These are phyloP conservation scores for Wickerhamomyces alni DNA, from an alignment of 805 yeast species.

Conservation along the genomic window DNA sequence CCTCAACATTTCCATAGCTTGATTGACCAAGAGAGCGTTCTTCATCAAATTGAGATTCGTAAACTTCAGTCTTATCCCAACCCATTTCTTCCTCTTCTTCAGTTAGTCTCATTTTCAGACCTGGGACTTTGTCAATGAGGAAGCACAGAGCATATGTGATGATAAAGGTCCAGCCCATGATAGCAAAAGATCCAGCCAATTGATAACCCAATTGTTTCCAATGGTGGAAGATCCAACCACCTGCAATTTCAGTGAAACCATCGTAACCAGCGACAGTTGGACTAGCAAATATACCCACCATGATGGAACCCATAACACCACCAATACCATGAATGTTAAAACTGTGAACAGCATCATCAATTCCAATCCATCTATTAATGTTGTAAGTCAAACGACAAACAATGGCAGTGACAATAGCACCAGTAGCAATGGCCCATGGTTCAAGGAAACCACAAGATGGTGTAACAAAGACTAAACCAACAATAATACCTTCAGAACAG, in stretches of 20 bases:
- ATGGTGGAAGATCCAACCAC: slow-evolving; percentile 88
- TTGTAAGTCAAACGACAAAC: slow-evolving; percentile 85
- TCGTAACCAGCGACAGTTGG: slow-evolving; percentile 79
- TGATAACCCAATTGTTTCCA: slow-evolving; percentile 87
- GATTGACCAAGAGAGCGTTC: background rate
- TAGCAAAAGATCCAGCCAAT: slow-evolving; percentile 43
- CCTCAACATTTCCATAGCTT: too few relatives aligned
- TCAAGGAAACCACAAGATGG: slow-evolving; percentile 91
- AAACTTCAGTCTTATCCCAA: slow-evolving; percentile 5
- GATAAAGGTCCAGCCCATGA: slow-evolving; percentile 34
- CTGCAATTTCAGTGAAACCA: slow-evolving; percentile 69
- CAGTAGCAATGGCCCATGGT: slow-evolving; percentile 82
- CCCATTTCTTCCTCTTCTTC: slow-evolving; percentile 42
- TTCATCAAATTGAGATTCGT: background rate
- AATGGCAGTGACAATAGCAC: slow-evolving; percentile 73
- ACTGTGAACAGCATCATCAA: slow-evolving; percentile 90
- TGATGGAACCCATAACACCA: slow-evolving; percentile 80
- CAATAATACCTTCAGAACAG: slow-evolving; percentile 87
- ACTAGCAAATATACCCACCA: slow-evolving; percentile 62
- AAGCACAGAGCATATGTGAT: slow-evolving; percentile 35
- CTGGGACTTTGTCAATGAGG: slow-evolving; percentile 41
- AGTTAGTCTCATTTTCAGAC: slow-evolving; percentile 34
- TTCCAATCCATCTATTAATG: slow-evolving; percentile 65
- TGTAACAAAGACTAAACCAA: slow-evolving; percentile 97
- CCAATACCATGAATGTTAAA: slow-evolving; percentile 97